phyloP scores from a whole-genome alignment of 2,329 filamentous ascomycete species.

The Tricladium varicosporioides region DNA sequence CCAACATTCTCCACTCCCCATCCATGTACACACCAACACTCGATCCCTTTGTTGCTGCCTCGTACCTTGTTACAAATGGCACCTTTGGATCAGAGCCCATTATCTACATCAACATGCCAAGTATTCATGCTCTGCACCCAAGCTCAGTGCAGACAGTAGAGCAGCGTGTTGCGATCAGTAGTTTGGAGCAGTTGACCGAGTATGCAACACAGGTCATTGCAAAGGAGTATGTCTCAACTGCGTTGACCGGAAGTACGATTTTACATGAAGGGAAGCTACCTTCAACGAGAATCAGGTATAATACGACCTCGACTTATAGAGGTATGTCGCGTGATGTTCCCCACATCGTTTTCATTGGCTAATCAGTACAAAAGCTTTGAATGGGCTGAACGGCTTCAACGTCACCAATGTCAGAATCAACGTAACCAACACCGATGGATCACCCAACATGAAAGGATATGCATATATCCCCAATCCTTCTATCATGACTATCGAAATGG shows the following conservation, averaged over 20 bases:
- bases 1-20: conserved; percentile 44
- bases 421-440: conserved; percentile 36
- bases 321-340: conserved; percentile 37
- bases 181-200: conserved; percentile 44
- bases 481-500: conserved; percentile 53
- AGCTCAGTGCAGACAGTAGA: conserved; percentile 43
- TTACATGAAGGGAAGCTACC: conserved; percentile 51
- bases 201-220: conserved; percentile 49
- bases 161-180: conserved; percentile 43
- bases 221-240: conserved; percentile 47
- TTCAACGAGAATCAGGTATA: conserved; percentile 49
- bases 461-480: conserved; percentile 60
- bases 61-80: conserved; percentile 44
- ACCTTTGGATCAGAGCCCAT: conserved; percentile 25
- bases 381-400: conserved; percentile 51
- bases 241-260: conserved; percentile 49
- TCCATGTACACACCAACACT: conserved; percentile 53
- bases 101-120: conserved; percentile 29
- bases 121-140: conserved; percentile 30
- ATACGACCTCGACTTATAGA: conserved; percentile 55
- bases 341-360: not conserved
- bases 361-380: conserved; percentile 46
- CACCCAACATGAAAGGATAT: conserved; percentile 52
- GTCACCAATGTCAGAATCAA: conserved; percentile 48
- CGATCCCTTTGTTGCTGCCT: conserved; percentile 49